These are phyloP conservation scores for Pisolithus thermaeus DNA, from an alignment of 1,284 basidiomycete genomes.

Conservation along the genomic window DNA sequence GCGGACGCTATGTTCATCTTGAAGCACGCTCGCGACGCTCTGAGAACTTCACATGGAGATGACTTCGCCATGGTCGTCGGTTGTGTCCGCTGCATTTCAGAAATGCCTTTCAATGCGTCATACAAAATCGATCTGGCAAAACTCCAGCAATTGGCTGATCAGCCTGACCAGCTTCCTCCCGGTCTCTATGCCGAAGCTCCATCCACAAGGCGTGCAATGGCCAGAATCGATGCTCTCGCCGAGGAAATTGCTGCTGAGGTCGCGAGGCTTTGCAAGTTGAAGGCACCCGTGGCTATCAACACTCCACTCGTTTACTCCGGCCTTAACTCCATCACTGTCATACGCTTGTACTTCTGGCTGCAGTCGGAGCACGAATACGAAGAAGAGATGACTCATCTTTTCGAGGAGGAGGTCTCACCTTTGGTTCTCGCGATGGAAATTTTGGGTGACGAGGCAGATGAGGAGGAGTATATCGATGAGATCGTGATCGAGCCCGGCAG, in stretches of 20 bases:
- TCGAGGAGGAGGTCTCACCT: constrained; percentile 19
- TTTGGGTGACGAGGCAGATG: constrained; percentile 10
- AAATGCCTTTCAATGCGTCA: constrained; percentile 27
- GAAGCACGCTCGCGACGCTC: constrained; percentile 18
- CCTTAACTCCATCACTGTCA: constrained; percentile 21
- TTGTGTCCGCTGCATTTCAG: constrained; percentile 17
- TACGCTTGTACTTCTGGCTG: constrained; percentile 20
- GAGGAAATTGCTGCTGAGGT: constrained; percentile 17
- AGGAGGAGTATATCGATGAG: constrained; percentile 6
- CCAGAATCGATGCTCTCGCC: constrained; percentile 11
- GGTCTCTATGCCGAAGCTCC: constrained; percentile 8
- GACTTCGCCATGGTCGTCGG: constrained; percentile 18
- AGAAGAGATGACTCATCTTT: constrained; percentile 17
- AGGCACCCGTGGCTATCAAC: constrained; percentile 13
- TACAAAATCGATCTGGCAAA: constrained; percentile 22
- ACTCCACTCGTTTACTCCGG: constrained; percentile 20
- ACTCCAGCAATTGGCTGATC: constrained; percentile 22
- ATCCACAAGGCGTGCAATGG: constrained; percentile 1
- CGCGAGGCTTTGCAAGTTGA: constrained; percentile 13
- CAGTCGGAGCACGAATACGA: constrained; percentile 21
- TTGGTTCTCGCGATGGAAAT: constrained; percentile 20
- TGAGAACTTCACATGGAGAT: constrained; percentile 12
- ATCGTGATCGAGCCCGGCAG: constrained; percentile 6
- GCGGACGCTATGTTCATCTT: constrained; percentile 17
- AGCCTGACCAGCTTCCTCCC: neutral